Base-by-base conservation (phyloP, 768 basidiomycete genomes). In the Suillus spraguei region DNA sequence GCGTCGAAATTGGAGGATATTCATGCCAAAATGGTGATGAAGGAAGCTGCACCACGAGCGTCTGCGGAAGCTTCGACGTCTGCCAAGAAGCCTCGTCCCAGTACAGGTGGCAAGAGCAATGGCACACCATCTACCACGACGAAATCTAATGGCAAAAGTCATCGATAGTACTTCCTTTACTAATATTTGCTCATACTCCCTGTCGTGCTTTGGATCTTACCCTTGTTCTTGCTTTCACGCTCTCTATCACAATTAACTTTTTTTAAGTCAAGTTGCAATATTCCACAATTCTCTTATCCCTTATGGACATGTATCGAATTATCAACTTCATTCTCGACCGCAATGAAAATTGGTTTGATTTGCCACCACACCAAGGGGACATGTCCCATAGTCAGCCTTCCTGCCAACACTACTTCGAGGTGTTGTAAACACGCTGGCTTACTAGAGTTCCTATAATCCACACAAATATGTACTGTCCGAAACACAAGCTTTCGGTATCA, bases 1-100 rank as follows among this genome's bases (percentile, higher is more conserved):
- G 94, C 95, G 14, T 87, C 86, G 17, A 97, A 97, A 76, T 80
- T 98, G 44, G 92, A 96, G 76, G 94, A 95, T 72, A 97, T 98
- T 50, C 95, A 97, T 70, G 91, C 92, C 17, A 97, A 97, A 79
- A 94, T 97, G 91, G 92, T 94, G 65, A 90, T 90, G 84, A 93
- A 93, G 76, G 92, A 92, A 72, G 84, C 86, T 53, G 84, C 85
- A 39, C 86, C 87, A n/a, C 78, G 85, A 64, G 56, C 56, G n/a
- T 79, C 81, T 59, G 77, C 83, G 28, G 88, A 88, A 60, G 68
- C 65, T 49, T 67, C 74, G 35, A 81, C 70, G 64, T 74, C 81
- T 6, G 68, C 76, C 65, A 90, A 89, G 79, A 90, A 89, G 74
- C 82, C 86, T 52, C 83, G 88, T 65, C 76, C 82, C 47, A 82